phyloP scores from a whole-genome alignment of 352 stramenopile species.

The Aphanomyces invadans region DNA sequence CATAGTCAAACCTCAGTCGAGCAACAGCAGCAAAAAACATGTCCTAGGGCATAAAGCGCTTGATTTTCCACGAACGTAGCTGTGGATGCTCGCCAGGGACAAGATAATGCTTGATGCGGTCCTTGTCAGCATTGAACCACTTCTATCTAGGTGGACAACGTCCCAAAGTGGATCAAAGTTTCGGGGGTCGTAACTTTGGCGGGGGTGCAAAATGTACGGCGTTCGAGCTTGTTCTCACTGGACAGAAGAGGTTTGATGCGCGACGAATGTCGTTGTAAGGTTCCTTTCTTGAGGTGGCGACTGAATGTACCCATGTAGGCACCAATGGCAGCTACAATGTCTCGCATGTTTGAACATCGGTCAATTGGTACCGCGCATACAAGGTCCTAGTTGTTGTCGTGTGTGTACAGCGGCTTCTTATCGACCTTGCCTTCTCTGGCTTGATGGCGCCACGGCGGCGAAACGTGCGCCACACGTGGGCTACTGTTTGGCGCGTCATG shows the following conservation, averaged over 20 bases:
- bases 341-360: not conserved
- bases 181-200: not conserved
- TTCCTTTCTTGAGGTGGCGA: not conserved
- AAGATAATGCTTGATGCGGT: conserved; percentile 19
- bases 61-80: conserved; percentile 16
- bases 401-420: not conserved
- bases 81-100: conserved; percentile 20
- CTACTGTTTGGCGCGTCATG: not conserved
- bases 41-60: conserved; percentile 29
- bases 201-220: not conserved
- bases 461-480: not conserved
- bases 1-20: not conserved
- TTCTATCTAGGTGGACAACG: not conserved
- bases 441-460: not conserved
- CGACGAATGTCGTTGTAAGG: not conserved
- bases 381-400: not conserved
- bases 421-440: not conserved
- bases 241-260: not conserved
- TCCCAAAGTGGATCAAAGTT: not conserved
- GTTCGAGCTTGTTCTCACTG: not conserved
- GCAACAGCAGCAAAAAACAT: conserved; percentile 29
- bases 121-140: not conserved
- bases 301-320: not conserved
- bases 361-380: not conserved
- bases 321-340: not conserved